Evolutionary conservation across 1,284 basidiomycete genomes (phyloP), one percentile per base, ranked within the genome.

Genomic region (Apiotrichum laibachii): DNA sequence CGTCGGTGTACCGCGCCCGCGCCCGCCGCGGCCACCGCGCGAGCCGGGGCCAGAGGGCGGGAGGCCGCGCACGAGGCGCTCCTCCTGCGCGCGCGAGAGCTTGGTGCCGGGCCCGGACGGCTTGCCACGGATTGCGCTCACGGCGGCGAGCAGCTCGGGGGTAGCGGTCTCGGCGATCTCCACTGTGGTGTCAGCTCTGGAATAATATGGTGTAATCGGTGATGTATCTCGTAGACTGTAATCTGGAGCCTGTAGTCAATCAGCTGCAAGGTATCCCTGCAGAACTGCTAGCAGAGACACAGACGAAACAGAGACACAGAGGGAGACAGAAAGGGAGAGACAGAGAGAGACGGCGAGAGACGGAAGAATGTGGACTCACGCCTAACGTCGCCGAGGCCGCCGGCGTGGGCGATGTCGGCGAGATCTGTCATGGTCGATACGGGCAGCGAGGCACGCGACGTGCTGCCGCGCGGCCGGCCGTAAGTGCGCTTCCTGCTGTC

Each of bases 61-160:
- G 22, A 60, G 43, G 19, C 60, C 58, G n/a, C 57, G 53, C 16
- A 65, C 50, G 8, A 65, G 57, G 4, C 63, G 55, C 15, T 62
- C 60, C 50, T 65, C 60, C 45, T 65, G 63, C 19, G 58, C 53
- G 18, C 48, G 52, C 9, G 46, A 46, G 18, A 65, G 60, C 16
- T 26, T 44, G 10, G 39, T 35, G 16, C 59, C 59, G 2, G 59
- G 59, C 13, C 48, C 52, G 22, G 44, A 52, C 12, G 57, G 43
- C 39, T 58, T 55, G 22, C 58, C 58, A 39, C 63, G 63, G 31
- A 60, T 56, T 1, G 52, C 52, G 1, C 57, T 40, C 26, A 65
- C 58, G 21, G 58, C 57, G 2, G 48, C 57, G 18, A 61, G 47
- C 16, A 65, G 56, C 15, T 65, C 63, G 16, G 45, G 34, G 22